Evolutionary conservation across 495 filamentous ascomycete species (phyloP).

Genomic region (Penicillium nucicola): DNA sequence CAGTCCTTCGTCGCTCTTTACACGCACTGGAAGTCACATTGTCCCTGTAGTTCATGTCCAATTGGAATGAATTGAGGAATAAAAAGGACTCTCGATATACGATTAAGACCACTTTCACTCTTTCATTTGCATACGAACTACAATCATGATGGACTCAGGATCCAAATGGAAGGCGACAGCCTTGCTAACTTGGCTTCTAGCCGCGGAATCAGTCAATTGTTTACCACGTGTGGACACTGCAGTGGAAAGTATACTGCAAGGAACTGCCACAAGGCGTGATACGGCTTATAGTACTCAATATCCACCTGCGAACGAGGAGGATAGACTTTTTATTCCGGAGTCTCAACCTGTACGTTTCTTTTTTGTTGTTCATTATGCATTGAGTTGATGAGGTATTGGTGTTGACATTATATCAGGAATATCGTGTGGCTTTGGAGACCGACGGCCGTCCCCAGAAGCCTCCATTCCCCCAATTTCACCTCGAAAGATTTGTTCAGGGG

Average conservation of each 20-base stretch:
- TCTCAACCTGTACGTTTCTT: conserved; percentile 34
- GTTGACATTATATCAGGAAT: conserved; percentile 24
- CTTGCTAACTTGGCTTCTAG: conserved; percentile 38
- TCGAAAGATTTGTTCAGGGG: conserved; percentile 19
- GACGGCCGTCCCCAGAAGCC: conserved; percentile 38
- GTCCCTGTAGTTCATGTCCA: conserved; percentile 6
- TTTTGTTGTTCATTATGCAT: no score
- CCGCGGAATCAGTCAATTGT: conserved; percentile 23
- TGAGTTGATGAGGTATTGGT: background rate
- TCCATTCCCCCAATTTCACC: conserved; percentile 32
- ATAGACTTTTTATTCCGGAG: conserved; percentile 22
- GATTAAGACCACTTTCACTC: background rate
- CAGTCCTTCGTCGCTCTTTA: conserved; percentile 1
- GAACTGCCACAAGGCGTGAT: conserved; percentile 15
- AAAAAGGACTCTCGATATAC: background rate
- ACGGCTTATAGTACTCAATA: conserved; percentile 36
- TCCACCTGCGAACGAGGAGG: conserved; percentile 25
- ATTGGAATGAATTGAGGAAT: conserved; percentile 9
- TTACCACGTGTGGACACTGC: conserved; percentile 17
- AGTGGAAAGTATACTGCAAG: conserved; percentile 10
- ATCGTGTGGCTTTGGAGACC: conserved; percentile 37
- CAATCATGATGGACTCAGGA: conserved; percentile 13
- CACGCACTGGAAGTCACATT: conserved; percentile 4
- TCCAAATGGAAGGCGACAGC: conserved; percentile 19
- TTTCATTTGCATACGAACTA: background rate